Evolutionary conservation across 163 green algal species (phyloP).

Genomic region (Scenedesmus sp.): DNA sequence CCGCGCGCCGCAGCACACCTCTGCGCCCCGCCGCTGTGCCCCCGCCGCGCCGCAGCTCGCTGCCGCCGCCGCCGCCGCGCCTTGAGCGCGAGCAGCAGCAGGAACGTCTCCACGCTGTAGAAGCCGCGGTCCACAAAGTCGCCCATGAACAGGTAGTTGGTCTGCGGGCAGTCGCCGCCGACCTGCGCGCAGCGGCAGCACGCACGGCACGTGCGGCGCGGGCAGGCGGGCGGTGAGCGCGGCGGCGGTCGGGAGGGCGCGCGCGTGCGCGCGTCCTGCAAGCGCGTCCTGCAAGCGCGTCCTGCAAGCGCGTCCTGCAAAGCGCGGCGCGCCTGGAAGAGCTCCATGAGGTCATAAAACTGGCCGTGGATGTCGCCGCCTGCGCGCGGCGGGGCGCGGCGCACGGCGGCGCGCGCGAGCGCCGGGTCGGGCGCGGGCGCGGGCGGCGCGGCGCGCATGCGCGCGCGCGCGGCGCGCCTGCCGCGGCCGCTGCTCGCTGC

Average conservation of each 20-base stretch:
- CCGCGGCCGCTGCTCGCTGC: too few relatives aligned
- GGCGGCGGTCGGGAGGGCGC: neutral
- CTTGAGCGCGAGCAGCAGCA: slow-evolving; percentile 97
- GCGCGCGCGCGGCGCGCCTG: too few relatives aligned
- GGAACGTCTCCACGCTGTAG: slow-evolving; percentile 97
- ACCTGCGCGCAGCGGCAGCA: slow-evolving; percentile 61
- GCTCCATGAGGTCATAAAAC: slow-evolving; percentile 98
- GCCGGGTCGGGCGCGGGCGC: too few relatives aligned
- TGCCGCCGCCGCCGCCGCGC: slow-evolving; percentile 51
- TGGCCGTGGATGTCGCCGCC: slow-evolving; percentile 99
- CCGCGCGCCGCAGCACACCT: neutral
- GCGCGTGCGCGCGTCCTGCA: neutral
- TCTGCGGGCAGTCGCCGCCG: slow-evolving; percentile 95
- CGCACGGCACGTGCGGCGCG: neutral
- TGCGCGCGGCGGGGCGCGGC: slow-evolving; percentile 44
- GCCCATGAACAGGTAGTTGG: slow-evolving; percentile 99
- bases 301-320: neutral
- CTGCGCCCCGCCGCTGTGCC: neutral
- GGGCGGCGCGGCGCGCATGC: too few relatives aligned
- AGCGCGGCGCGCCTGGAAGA: slow-evolving; percentile 82
- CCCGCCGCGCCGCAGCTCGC: neutral
- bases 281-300: neutral
- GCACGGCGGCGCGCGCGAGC: too few relatives aligned
- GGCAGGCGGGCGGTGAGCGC: neutral
- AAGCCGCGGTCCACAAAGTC: slow-evolving; percentile 98